phyloP scores from a whole-genome alignment of 805 yeast genomes.

The Myxozyma kluyveri region DNA sequence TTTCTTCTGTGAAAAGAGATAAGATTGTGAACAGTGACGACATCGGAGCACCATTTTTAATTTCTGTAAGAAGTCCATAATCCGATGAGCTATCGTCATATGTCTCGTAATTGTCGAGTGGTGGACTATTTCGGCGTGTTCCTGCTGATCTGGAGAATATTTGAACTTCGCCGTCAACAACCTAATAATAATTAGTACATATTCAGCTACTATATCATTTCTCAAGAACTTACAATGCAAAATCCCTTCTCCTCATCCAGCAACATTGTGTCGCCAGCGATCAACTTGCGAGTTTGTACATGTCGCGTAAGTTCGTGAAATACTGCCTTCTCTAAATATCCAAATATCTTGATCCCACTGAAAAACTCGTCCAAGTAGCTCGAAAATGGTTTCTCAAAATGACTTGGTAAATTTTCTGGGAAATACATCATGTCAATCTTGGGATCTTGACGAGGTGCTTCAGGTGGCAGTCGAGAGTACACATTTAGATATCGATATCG shows the following conservation, averaged over 20 bases:
- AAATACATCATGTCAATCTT: constrained; percentile 49
- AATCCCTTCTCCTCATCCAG: constrained; percentile 79
- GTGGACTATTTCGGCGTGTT: constrained; percentile 18
- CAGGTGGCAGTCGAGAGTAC: constrained; percentile 57
- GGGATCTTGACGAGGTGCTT: constrained; percentile 46
- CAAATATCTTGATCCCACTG: constrained; percentile 88
- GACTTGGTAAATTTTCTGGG: constrained; percentile 23
- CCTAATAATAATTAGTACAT: constrained; percentile 9
- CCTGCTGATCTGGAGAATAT: constrained; percentile 57
- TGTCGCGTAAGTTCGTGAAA: constrained; percentile 89
- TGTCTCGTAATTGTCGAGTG: constrained; percentile 5
- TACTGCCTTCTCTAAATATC: constrained; percentile 84
- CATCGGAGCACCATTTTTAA: constrained; percentile 53
- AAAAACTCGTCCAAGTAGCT: constrained; percentile 85
- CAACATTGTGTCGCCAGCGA: constrained; percentile 70
- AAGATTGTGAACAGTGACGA: constrained; percentile 79
- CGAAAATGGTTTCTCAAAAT: constrained; percentile 47
- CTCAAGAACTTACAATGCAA: constrained; percentile 53
- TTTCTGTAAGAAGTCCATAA: constrained; percentile 33
- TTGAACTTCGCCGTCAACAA: constrained; percentile 86
- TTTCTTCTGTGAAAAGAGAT: constrained; percentile 61
- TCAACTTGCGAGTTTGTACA: constrained; percentile 83
- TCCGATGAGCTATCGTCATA: constrained; percentile 8
- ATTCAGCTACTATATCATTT: not conserved
- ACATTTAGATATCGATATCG: constrained; percentile 62